Evolutionary conservation across 2,329 filamentous ascomycete species (phyloP).

Genomic region (Ascochyta koolunga): DNA sequence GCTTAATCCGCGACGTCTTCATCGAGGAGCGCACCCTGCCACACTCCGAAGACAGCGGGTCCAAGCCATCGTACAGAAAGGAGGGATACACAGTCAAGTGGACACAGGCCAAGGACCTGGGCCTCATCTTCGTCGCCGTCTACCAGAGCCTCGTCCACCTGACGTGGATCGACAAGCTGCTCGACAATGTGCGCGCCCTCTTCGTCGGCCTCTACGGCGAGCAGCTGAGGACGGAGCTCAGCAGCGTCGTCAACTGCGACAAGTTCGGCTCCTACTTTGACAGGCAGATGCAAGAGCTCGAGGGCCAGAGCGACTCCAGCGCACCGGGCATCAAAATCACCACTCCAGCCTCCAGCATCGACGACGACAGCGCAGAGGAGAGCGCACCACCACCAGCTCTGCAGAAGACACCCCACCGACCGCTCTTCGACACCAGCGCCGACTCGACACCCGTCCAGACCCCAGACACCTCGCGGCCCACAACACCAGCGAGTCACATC

Average conservation of each 20-base stretch:
- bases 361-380: conserved; percentile 56
- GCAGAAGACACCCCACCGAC: conserved; percentile 49
- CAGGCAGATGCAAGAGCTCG: conserved; percentile 85
- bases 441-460: conserved; percentile 74
- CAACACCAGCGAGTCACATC: conserved; percentile 73
- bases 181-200: conserved; percentile 92
- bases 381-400: conserved; percentile 59
- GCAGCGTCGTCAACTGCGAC: conserved; percentile 76
- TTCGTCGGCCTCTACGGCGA: conserved; percentile 91
- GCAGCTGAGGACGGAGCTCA: conserved; percentile 80
- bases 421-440: conserved; percentile 58
- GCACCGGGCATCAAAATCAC: conserved; percentile 49
- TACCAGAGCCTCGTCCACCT: conserved; percentile 95
- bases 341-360: conserved; percentile 58
- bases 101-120: conserved; percentile 89
- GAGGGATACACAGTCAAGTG: conserved; percentile 96
- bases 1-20: conserved; percentile 94
- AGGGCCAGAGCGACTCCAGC: conserved; percentile 57
- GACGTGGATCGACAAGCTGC: conserved; percentile 94
- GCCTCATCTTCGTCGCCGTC: conserved; percentile 95
- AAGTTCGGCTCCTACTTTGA: conserved; percentile 92
- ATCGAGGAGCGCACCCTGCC: conserved; percentile 86
- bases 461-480: conserved; percentile 78
- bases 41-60: conserved; percentile 64
- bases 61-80: conserved; percentile 79